Base-by-base conservation (phyloP, 352 stramenopile genomes). In the Pythium utonaiense region DNA sequence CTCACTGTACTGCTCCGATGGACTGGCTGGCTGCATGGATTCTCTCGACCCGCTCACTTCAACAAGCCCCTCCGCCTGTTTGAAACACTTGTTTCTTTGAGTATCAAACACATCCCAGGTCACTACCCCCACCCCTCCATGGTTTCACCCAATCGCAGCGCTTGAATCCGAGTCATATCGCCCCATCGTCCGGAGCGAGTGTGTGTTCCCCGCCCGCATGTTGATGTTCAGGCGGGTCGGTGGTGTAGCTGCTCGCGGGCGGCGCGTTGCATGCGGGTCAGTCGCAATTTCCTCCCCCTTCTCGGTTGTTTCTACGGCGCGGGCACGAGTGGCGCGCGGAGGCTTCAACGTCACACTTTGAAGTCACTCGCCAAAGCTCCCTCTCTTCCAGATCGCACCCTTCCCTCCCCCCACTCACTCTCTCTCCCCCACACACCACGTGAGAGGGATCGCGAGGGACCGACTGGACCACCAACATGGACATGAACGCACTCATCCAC, bases 401-500 rank as follows among this genome's bases (percentile, higher is more conserved):
- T 56, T 25, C 9, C 25, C 40, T n/a, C 42, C 42, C 8, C 42
- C 28, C 6, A 16, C 24, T 21, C 33, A 24, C 62, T 34, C 52
- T 30, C 36, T 33, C 28, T 33, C 28, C 9, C 28, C 28, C 28
- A 33, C 28, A 33, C 5, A 9, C 28, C 5, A 33, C 28, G 28
- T 33, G 28, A 33, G 28, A 33, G 28, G 9, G 28, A 33, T 33
- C 28, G 28, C 9, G 28, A 33, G 28, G 5, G 28, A 33, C 28
- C 9, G 28, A 33, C 28, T 33, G 28, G 28, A 33, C 28, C 5
- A 38, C 34, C 12, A 62, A 47, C 13, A 91, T 91, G 81, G 79
- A 91, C 63, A 86, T 91, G 79, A 78, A 81, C 44, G 84, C 79
- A 53, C 78, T 91, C 33, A 85, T 91, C 57, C 77, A 88, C 64